These are phyloP conservation scores for Neopestalotiopsis clavispora DNA, from an alignment of 2,329 filamentous ascomycete genomes.

Conservation along the genomic window DNA sequence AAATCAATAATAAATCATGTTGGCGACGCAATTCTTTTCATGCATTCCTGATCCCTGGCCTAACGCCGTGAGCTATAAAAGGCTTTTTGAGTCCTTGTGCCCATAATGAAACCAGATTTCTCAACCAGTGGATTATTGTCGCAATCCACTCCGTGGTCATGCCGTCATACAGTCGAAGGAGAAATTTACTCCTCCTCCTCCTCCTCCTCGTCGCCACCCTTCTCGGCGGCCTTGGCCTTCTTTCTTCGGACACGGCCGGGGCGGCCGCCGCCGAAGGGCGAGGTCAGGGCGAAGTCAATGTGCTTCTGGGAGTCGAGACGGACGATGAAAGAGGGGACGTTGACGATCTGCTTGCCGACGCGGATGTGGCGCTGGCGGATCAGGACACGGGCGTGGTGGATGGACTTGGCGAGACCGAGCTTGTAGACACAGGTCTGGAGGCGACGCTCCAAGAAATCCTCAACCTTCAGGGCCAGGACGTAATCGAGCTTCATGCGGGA, in stretches of 20 bases:
- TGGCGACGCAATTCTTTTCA: slow-evolving; percentile 31
- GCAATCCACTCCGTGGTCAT: slow-evolving; percentile 31
- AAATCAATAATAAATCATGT: slow-evolving; percentile 26
- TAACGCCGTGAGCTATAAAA: slow-evolving; percentile 59
- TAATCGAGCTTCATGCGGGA: slow-evolving; percentile 99
- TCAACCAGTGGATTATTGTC: slow-evolving; percentile 33
- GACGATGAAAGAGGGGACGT: slow-evolving; percentile 99
- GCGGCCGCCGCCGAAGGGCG: slow-evolving; percentile 95
- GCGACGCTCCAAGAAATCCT: slow-evolving; percentile 99
- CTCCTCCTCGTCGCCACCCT: slow-evolving; percentile 77
- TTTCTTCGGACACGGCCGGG: slow-evolving; percentile 98
- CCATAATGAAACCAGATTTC: slow-evolving; percentile 38
- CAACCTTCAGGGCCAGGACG: slow-evolving; percentile 97
- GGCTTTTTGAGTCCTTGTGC: slow-evolving; percentile 43
- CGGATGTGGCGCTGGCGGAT: slow-evolving; percentile 99
- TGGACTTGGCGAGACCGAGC: slow-evolving; percentile 99
- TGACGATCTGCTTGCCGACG: slow-evolving; percentile 99
- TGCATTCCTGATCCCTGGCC: slow-evolving; percentile 48
- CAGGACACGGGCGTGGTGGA: slow-evolving; percentile 99
- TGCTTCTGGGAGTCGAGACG: slow-evolving; percentile 99
- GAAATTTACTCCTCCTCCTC: slow-evolving; percentile 76
- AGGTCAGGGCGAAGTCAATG: slow-evolving; percentile 98
- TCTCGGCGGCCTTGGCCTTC: slow-evolving; percentile 97
- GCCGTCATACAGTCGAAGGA: slow-evolving; percentile 13
- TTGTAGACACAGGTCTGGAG: slow-evolving; percentile 99